Percentiles rank a stretch among this genome's conserved stretches.
phyloP scores from a whole-genome alignment of 306 rosid species.

The Quercus engelmannii region DNA sequence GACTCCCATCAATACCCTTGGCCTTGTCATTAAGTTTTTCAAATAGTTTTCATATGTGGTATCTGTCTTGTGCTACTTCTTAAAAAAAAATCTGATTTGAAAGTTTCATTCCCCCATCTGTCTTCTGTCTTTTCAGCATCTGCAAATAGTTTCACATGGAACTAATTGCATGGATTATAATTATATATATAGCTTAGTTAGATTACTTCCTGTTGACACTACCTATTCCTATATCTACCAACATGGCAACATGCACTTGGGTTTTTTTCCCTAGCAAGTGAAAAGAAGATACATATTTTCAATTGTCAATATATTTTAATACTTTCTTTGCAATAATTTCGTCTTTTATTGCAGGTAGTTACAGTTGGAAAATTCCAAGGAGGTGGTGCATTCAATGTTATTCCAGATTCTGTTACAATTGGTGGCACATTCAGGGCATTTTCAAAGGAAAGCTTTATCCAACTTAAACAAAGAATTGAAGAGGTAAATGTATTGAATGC shows the following conservation, averaged over 20 bases:
- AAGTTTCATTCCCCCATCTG: not conserved
- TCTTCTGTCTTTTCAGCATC: not conserved
- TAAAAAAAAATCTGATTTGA: not conserved
- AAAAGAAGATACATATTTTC: not conserved
- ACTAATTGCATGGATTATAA: not conserved
- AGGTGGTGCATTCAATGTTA: conserved; percentile 59
- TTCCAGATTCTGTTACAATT: conserved; percentile 56
- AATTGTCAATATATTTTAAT: not conserved
- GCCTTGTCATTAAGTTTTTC: not conserved
- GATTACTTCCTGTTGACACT: not conserved
- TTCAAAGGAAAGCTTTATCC: conserved; percentile 30
- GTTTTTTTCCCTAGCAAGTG: not conserved
- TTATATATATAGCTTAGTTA: not conserved
- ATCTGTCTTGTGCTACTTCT: not conserved
- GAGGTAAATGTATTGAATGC: conserved; percentile 27
- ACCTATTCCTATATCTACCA: not conserved
- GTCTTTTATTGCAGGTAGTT: conserved; percentile 37
- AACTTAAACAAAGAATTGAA: conserved; percentile 39
- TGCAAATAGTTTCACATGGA: not conserved
- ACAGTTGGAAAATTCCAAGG: conserved; percentile 56
- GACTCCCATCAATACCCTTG: not conserved
- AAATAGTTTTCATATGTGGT: not conserved
- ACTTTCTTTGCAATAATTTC: not conserved
- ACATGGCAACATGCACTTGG: not conserved
- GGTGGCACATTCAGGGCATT: conserved; percentile 65